phyloP scores from a whole-genome alignment of 805 yeast species.

The Jamesozyma lodderae region DNA sequence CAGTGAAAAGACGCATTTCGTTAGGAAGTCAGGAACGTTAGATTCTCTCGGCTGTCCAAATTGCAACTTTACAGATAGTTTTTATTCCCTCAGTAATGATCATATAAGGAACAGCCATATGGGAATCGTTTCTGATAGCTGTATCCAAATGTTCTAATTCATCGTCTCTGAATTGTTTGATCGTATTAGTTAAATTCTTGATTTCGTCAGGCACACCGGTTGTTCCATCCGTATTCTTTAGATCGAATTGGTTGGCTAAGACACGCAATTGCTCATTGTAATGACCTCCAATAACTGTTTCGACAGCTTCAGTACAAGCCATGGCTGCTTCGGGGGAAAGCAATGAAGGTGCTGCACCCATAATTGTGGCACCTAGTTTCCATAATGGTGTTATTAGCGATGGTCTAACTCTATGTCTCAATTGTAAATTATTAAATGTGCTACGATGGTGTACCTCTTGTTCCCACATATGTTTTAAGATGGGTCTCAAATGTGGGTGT shows the following conservation, averaged over 20 bases:
- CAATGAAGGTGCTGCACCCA: constrained; percentile 82
- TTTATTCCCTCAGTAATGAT: constrained; percentile 83
- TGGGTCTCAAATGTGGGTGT: constrained; percentile 67
- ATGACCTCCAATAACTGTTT: constrained; percentile 94
- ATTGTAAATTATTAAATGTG: constrained; percentile 74
- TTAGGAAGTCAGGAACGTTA: no score
- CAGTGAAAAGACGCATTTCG: no score
- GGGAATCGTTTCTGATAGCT: constrained; percentile 86
- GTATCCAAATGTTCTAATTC: constrained; percentile 93
- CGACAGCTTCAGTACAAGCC: constrained; percentile 99
- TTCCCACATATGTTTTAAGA: constrained; percentile 94
- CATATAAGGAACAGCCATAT: constrained; percentile 86
- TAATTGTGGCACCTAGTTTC: constrained; percentile 80
- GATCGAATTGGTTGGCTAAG: constrained; percentile 55
- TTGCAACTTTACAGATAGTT: constrained; percentile 74
- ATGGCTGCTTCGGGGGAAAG: constrained; percentile 93
- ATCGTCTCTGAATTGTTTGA: constrained; percentile 79
- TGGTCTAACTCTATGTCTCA: constrained; percentile 76
- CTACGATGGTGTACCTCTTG: constrained; percentile 88
- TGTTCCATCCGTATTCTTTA: constrained; percentile 29
- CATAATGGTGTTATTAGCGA: constrained; percentile 86
- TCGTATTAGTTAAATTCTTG: constrained; percentile 45
- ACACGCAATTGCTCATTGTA: constrained; percentile 84
- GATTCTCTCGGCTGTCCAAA: constrained; percentile 81
- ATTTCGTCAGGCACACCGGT: constrained; percentile 42